Base-by-base conservation (phyloP, 2,329 filamentous ascomycete species). In the Pseudogymnoascus verrucosus region DNA sequence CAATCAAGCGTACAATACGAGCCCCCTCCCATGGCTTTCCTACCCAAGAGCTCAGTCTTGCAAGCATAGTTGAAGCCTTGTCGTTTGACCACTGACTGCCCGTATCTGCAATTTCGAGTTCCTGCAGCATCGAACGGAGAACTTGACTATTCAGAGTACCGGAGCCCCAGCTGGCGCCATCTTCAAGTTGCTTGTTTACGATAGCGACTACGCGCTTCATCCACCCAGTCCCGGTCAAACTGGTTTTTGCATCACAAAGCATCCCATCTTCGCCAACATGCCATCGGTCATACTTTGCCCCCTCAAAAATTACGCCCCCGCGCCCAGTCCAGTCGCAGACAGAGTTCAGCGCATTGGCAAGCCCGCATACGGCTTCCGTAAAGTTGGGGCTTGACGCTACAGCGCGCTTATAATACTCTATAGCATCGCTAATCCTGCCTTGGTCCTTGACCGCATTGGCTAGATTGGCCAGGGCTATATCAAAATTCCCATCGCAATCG, bases 371-470 rank as follows among this genome's bases (percentile, higher is more conserved):
- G 5, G 95, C 95, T 77, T 99, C 95, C 1, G 95, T 91, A 76
- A 99, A 99, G 36, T 96, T 89, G 0, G 95, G 93, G 69, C 95
- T 99, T n/a, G 93, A 87, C 36, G 84, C 82, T 8, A 99, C 93
- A 40, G 95, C 95, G 67, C 93, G 86, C 71, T 86, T 90, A 78
- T 99, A 99, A 74, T 96, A 98, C 26, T 80, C 78, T 65, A 99
- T 98, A 1, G 95, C 95, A 73, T 99, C 95, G 64, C 87, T 89
- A 68, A 98, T 91, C 47, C 90, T 86, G 2, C 95, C 95, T 69
- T 96, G 91, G 74, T 99, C 95, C 75, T 99, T 99, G 68, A 99
- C 93, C 7, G 95, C 95, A 74, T 99, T 99, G 63, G 95, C 95
- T 21, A 99, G 81, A 71, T 99, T 99, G 3, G 95, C 96, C 63